A percentile compares a stretch with the other conserved stretches of the same genome.
Conservation (phyloP, 345 rosid genomes). For the Acer negundo region DNA sequence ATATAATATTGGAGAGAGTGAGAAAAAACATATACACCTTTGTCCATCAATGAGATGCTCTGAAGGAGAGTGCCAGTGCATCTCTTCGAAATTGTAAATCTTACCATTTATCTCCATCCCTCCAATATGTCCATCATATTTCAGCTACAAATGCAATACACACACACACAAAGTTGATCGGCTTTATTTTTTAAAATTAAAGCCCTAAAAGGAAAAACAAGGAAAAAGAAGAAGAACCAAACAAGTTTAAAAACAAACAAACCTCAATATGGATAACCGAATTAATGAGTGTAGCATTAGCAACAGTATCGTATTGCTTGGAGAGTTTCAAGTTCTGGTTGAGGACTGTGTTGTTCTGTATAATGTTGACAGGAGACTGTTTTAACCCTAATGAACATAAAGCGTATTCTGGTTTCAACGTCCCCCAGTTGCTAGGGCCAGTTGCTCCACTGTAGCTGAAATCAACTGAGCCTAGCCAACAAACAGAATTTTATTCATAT, state of each 20-base stretch:
- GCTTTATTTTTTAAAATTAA: not conserved
- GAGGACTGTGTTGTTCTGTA: slow-evolving; percentile 18
- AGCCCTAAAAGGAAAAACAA: not conserved
- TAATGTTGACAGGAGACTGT: slow-evolving; percentile 75
- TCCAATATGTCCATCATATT: slow-evolving; percentile 37
- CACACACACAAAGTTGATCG: not conserved
- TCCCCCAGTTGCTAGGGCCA: slow-evolving; percentile 62
- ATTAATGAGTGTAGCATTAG: slow-evolving; percentile 57
- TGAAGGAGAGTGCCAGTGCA: slow-evolving; percentile 89
- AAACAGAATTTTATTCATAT: not conserved
- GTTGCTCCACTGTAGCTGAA: slow-evolving; percentile 44
- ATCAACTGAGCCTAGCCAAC: not conserved
- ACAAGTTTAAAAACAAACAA: not conserved
- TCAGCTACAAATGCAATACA: slow-evolving; percentile 30
- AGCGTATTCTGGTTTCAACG: slow-evolving; percentile 36
- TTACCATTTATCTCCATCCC: slow-evolving; percentile 45
- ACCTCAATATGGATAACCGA: slow-evolving; percentile 48
- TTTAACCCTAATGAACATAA: slow-evolving; percentile 50
- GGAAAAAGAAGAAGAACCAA: too few species aligned
- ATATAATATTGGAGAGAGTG: too few species aligned
- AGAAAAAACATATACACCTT: slow-evolving; percentile 34
- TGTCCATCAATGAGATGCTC: slow-evolving; percentile 70
- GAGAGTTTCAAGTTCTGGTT: slow-evolving; percentile 34
- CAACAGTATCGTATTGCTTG: slow-evolving; percentile 36
- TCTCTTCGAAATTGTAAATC: slow-evolving; percentile 45